phyloP scores from a whole-genome alignment of 768 basidiomycete genomes.

The Pilatotrama ljubarskyi region DNA sequence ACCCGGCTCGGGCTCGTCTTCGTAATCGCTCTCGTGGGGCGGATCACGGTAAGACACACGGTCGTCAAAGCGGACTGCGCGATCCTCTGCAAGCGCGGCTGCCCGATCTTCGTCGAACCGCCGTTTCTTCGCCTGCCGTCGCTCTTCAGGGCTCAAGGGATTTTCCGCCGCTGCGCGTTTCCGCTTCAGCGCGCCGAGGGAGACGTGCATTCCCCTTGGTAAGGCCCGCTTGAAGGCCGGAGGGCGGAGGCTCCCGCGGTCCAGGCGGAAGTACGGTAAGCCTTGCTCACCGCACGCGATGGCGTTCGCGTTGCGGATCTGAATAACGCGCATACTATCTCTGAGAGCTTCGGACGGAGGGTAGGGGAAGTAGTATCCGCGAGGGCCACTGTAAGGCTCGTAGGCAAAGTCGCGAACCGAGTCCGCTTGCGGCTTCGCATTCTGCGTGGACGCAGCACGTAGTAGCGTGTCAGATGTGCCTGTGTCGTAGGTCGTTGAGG shows the following conservation, averaged over 20 bases:
- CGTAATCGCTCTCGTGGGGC: not conserved
- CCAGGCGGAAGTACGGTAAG: conserved; percentile 10
- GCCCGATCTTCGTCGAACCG: conserved; percentile 11
- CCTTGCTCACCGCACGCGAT: conserved; percentile 9
- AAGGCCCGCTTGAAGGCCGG: conserved; percentile 10
- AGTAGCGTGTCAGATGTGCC: not conserved
- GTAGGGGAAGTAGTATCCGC: conserved; percentile 25
- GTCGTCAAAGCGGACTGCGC: conserved; percentile 9
- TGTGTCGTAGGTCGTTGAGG: conserved; percentile 1
- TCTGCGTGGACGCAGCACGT: not conserved
- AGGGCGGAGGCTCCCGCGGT: not conserved
- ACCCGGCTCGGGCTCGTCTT: not conserved
- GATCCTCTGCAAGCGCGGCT: conserved; percentile 4
- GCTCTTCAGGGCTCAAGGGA: not conserved
- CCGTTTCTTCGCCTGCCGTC: not conserved
- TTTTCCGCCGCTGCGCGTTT: not conserved
- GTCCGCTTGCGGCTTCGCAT: conserved; percentile 4
- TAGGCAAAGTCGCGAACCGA: conserved; percentile 30
- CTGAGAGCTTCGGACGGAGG: conserved; percentile 23
- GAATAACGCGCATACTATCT: conserved; percentile 5
- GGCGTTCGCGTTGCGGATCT: conserved; percentile 22
- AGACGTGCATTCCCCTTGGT: not conserved
- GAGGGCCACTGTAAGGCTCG: conserved; percentile 21
- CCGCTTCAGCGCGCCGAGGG: conserved; percentile 17
- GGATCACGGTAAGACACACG: not conserved